Percentiles rank a stretch among this genome's conserved stretches.
These are phyloP conservation scores for Mentha longifolia DNA, from an alignment of 257 asterid species.

Conservation along the genomic window DNA sequence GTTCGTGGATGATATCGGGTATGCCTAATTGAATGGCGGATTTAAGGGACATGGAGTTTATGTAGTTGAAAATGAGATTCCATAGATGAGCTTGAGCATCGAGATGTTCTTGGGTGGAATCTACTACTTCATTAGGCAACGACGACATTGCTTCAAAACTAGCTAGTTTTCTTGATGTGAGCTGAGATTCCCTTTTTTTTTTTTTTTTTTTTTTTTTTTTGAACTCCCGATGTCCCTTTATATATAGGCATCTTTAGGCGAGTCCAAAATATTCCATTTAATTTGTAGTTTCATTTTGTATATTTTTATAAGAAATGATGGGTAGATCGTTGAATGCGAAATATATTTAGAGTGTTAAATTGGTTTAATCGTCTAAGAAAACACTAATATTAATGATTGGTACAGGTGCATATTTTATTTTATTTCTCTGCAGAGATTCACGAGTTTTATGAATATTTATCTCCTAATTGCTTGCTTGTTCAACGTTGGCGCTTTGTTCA, in stretches of 20 bases:
- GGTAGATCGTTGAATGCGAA: no score
- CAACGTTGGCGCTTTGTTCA: not conserved
- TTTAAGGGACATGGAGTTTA: slow-evolving; percentile 27
- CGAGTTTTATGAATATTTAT: no score
- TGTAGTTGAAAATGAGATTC: slow-evolving; percentile 14
- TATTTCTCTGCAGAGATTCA: not conserved
- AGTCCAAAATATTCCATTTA: not conserved
- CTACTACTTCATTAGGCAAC: not conserved
- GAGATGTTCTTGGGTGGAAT: slow-evolving; percentile 10
- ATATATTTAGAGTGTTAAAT: no score
- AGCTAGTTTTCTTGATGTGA: not conserved
- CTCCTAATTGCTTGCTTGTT: no score
- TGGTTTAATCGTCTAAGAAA: no score
- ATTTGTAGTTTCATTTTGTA: no score
- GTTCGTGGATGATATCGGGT: slow-evolving; percentile 19
- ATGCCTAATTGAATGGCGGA: slow-evolving; percentile 23
- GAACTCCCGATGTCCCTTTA: not conserved
- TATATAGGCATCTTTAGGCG: not conserved
- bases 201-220: no score
- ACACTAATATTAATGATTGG: no score
- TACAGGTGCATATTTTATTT: no score
- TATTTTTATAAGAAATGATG: no score
- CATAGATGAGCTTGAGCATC: slow-evolving; percentile 31
- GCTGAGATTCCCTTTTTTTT: not conserved
- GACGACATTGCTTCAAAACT: not conserved